Percentiles rank a stretch among this genome's conserved stretches.
Conservation (phyloP, 1,284 basidiomycete genomes). For the Cryptococcus sp. region DNA sequence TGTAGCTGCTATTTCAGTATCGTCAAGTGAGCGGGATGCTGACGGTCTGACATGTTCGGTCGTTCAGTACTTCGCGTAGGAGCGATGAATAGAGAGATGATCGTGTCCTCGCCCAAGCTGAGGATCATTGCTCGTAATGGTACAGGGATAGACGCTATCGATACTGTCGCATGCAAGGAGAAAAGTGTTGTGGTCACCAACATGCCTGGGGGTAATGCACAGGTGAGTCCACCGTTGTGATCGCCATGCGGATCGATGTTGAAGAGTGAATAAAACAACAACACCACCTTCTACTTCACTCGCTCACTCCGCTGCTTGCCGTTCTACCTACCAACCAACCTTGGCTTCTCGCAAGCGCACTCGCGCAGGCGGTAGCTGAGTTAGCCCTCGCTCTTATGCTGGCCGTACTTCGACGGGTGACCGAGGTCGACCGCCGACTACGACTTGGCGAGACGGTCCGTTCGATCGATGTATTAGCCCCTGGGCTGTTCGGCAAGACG, state of each 20-base stretch:
- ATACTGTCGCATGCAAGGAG: slow-evolving; percentile 53
- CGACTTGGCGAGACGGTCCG: slow-evolving; percentile 62
- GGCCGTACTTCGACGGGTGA: slow-evolving; percentile 60
- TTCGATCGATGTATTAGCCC: slow-evolving; percentile 55
- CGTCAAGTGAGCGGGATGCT: not conserved
- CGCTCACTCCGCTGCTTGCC: not conserved
- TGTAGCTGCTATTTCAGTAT: not conserved
- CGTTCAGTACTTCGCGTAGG: slow-evolving; percentile 37
- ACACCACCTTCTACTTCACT: too few species aligned
- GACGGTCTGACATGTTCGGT: not conserved
- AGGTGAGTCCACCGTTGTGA: slow-evolving; percentile 21
- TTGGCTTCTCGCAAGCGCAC: not conserved
- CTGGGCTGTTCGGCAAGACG: slow-evolving; percentile 52
- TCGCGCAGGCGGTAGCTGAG: slow-evolving; percentile 56
- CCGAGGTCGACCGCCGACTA: slow-evolving; percentile 55
- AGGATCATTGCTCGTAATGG: slow-evolving; percentile 41
- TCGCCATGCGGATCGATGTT: too few species aligned
- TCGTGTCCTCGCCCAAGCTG: slow-evolving; percentile 26
- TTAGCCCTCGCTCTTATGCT: slow-evolving; percentile 63
- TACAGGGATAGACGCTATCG: slow-evolving; percentile 41
- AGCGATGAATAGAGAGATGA: slow-evolving; percentile 21
- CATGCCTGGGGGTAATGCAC: slow-evolving; percentile 54
- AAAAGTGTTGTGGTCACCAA: slow-evolving; percentile 62
- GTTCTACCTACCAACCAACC: not conserved
- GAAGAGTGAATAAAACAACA: too few species aligned